These are phyloP conservation scores for Rhizoctonia solani DNA, from an alignment of 1,284 basidiomycete genomes.

Conservation along the genomic window DNA sequence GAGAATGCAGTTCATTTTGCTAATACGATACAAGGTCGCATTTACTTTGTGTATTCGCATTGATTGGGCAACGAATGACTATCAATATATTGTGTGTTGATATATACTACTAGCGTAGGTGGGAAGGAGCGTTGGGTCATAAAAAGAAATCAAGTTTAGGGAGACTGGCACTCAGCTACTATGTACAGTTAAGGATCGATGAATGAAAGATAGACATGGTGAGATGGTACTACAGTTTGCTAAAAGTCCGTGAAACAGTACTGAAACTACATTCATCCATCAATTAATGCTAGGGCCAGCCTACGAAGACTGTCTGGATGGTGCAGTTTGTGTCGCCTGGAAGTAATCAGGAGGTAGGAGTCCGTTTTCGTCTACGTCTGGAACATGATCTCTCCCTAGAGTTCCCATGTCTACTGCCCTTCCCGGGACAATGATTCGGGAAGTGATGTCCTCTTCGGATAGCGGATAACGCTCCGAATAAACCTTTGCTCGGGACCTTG, in stretches of 20 bases:
- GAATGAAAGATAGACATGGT: neutral
- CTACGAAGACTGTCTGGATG: neutral
- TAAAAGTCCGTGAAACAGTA: neutral
- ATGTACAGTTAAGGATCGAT: no score
- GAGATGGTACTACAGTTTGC: neutral
- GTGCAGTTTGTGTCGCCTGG: constrained; percentile 16
- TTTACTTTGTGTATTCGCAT: no score
- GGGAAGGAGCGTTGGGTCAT: no score
- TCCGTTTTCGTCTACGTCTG: constrained; percentile 25
- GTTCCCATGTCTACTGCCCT: constrained; percentile 30
- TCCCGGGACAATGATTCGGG: constrained; percentile 15
- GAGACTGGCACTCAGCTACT: no score
- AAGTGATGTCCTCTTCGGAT: neutral
- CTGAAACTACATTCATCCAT: neutral
- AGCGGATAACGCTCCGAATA: neutral
- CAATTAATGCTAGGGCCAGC: neutral
- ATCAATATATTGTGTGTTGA: no score
- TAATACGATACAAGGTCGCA: no score
- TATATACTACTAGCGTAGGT: no score
- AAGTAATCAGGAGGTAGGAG: constrained; percentile 27
- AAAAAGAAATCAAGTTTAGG: no score
- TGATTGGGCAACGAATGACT: no score
- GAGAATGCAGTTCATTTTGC: no score
- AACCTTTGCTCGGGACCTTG: neutral
- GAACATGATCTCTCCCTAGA: neutral